A percentile compares a stretch with the other conserved stretches of the same genome.
Evolutionary conservation across 306 rosid genomes (phyloP).

Genomic region (Sphenostylis stenocarpa): DNA sequence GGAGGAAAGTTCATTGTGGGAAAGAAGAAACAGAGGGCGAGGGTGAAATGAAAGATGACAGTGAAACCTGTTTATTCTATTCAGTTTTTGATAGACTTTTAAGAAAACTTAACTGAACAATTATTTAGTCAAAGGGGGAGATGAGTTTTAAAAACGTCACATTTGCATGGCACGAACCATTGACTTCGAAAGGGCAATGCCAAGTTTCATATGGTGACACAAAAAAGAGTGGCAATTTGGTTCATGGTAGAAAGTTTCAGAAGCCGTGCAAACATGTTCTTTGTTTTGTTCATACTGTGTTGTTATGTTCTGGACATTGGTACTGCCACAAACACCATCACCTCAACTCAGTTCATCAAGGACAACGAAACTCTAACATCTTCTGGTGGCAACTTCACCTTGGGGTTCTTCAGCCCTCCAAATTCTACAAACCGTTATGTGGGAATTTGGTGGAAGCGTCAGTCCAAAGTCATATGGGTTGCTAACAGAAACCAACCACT

Average conservation of each 20-base stretch:
- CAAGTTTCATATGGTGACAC: background rate
- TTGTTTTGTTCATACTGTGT: background rate
- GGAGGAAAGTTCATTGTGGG: background rate
- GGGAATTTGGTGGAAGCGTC: slow-evolving; percentile 47
- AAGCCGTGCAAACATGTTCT: background rate
- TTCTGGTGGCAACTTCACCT: slow-evolving; percentile 18
- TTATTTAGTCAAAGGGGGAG: background rate
- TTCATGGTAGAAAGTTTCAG: background rate
- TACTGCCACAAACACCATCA: background rate
- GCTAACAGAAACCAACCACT: slow-evolving; percentile 51
- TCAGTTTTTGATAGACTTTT: background rate
- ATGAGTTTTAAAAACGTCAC: background rate
- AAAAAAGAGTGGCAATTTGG: background rate
- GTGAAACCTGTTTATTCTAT: background rate
- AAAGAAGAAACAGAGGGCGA: background rate
- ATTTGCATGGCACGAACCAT: background rate
- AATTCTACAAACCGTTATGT: slow-evolving; percentile 36
- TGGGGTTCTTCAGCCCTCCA: slow-evolving; percentile 53
- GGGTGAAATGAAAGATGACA: background rate
- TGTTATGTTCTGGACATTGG: background rate
- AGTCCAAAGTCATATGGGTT: slow-evolving; percentile 39
- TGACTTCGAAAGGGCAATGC: background rate
- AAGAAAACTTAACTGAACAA: background rate
- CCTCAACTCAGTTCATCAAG: slow-evolving; percentile 15
- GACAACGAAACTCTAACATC: slow-evolving; percentile 21